Base-by-base conservation (phyloP, 2,329 filamentous ascomycete genomes). In the Fusarium austroafricanum region DNA sequence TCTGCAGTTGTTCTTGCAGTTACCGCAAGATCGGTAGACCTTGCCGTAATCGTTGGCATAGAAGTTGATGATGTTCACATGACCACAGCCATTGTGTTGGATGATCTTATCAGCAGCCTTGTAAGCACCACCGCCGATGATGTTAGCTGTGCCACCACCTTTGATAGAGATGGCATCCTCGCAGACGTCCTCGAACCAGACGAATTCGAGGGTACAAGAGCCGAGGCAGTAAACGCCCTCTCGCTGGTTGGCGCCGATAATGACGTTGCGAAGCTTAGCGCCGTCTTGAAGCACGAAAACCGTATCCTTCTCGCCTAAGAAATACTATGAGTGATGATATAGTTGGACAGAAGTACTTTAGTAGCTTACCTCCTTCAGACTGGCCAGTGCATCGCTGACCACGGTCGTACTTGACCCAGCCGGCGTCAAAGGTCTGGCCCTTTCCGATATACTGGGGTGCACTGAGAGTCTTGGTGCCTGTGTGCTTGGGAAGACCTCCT, bases 131-230 rank as follows among this genome's bases (percentile, higher is more conserved):
- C 82, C 82, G 9, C 80, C 81, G 26, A 77, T 78, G 47, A 83
- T 81, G 66, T 77, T 78, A 39, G 80, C 75, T 15, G 65, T 67
- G 8, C 76, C 75, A 47, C 77, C 74, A 14, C 66, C 66, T 15
- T 67, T 65, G 38, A 69, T 66, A 0, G 65, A 52, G 33, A 69
- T 69, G 9, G 66, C 66, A 15, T 74, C 72, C 55, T 83, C 81
- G 61, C 82, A 83, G 46, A 83, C 81, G 28, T 82, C 79, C 53
- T 81, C 79, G 60, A 83, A 85, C 83, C 83, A 85, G 40, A 84
- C 83, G n/a, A 79, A 81, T 65, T 80, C 75, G 10, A 83, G 70
- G 4, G 71, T 82, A 70, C 82, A 83, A 2, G 75, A 46, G 4
- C 82, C 82, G 35, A 77, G 66, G 72, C 82, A 84, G 75, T 84